Percentiles rank a stretch among this genome's conserved stretches.
These are phyloP conservation scores for Fusarium veterinarium DNA, from an alignment of 2,329 filamentous ascomycete species.

Conservation along the genomic window DNA sequence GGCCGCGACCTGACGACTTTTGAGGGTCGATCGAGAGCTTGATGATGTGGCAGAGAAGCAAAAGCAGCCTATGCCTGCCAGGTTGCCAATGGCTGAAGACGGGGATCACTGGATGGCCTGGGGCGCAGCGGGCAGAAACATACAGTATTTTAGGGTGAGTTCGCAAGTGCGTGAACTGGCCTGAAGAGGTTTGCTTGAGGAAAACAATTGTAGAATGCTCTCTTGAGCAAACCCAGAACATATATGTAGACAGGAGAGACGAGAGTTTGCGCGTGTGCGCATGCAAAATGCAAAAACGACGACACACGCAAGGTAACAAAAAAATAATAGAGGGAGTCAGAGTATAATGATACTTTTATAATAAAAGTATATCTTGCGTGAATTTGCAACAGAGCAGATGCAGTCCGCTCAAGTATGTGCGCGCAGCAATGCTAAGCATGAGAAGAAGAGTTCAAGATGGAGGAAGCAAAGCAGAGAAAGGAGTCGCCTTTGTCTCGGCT, in stretches of 20 bases:
- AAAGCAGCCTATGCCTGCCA: slow-evolving; percentile 14
- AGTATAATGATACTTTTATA: neutral
- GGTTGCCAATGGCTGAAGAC: slow-evolving; percentile 27
- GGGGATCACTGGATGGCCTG: slow-evolving; percentile 31
- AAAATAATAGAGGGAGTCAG: slow-evolving; percentile 16
- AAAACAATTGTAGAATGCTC: neutral
- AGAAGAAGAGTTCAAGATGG: neutral
- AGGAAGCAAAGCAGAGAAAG: slow-evolving; percentile 5
- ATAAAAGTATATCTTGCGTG: slow-evolving; percentile 7
- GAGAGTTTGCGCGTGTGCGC: slow-evolving; percentile 43
- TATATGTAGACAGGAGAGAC: neutral
- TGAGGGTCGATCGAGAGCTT: slow-evolving; percentile 29
- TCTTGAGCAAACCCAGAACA: neutral
- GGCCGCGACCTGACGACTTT: slow-evolving; percentile 43
- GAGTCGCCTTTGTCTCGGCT: slow-evolving; percentile 10
- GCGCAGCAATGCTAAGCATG: slow-evolving; percentile 23
- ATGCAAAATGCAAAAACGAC: slow-evolving; percentile 27
- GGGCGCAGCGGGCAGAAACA: slow-evolving; percentile 29
- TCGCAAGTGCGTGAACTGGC: slow-evolving; percentile 1
- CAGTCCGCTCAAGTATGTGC: slow-evolving; percentile 5
- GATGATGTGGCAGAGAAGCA: slow-evolving; percentile 41
- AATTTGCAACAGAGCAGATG: slow-evolving; percentile 5
- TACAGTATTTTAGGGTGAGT: slow-evolving; percentile 23
- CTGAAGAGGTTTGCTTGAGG: neutral
- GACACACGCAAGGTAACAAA: slow-evolving; percentile 24